Evolutionary conservation across 225 moss, liverwort and hornwort genomes (phyloP).

Genomic region (Sphagnum tenellum): DNA sequence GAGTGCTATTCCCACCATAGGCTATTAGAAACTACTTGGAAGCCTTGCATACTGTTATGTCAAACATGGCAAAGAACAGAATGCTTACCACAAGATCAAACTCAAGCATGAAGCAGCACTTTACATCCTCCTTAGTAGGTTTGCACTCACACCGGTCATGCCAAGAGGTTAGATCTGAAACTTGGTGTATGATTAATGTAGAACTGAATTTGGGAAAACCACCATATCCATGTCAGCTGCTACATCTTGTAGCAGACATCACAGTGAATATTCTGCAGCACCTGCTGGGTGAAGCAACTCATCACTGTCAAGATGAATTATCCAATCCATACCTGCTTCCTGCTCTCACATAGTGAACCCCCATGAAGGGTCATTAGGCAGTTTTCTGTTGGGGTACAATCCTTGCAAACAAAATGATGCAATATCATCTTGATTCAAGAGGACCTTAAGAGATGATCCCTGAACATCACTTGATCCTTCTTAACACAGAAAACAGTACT

Average conservation of each 20-base stretch:
- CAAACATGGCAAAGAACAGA: too few species aligned
- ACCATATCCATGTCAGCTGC: slow-evolving; percentile 92
- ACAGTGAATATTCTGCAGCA: slow-evolving; percentile 77
- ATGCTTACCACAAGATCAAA: slow-evolving; percentile 78
- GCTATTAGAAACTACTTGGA: too few species aligned
- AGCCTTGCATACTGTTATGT: too few species aligned
- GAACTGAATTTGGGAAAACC: slow-evolving; percentile 92
- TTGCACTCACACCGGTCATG: slow-evolving; percentile 98
- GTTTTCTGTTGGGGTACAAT: too few species aligned
- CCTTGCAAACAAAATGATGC: too few species aligned
- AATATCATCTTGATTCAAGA: too few species aligned
- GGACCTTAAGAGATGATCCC: too few species aligned
- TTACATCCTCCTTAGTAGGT: slow-evolving; percentile 98
- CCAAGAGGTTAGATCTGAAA: slow-evolving; percentile 96
- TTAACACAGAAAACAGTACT: too few species aligned
- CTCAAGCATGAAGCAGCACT: slow-evolving; percentile 98
- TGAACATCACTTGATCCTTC: too few species aligned
- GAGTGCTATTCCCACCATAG: too few species aligned
- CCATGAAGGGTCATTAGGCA: too few species aligned
- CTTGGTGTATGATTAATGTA: slow-evolving; percentile 94
- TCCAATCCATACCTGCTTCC: slow-evolving; percentile 94
- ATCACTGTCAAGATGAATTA: slow-evolving; percentile 96
- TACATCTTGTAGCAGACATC: slow-evolving; percentile 74
- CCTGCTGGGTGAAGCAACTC: slow-evolving; percentile 96
- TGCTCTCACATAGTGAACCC: slow-evolving; percentile 9